Base-by-base conservation (phyloP, 129 eudicot species). In the Tanacetum coccineum region DNA sequence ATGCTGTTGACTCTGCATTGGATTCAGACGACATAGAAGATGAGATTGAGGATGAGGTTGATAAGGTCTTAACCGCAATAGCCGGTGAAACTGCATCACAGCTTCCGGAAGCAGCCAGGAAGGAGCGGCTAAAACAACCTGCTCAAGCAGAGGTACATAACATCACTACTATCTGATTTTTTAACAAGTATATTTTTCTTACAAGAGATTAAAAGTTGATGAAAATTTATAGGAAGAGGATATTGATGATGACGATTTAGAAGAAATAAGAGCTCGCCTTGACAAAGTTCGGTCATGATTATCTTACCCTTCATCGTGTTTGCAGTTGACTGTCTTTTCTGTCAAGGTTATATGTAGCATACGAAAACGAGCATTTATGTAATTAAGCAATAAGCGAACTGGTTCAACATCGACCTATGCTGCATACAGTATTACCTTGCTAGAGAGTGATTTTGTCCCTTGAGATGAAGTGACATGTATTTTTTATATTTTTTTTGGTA, bases 11-110 rank as follows among this genome's bases (percentile, higher is more conserved):
- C 71, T 68, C 73, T 4, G 96, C 96, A 39, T 51, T 93, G 28
- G 98, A 93, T 73, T 85, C 98, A 51, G 98, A 93, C 14, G 98
- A 92, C 81, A 76, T 88, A 8, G 98, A 92, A 84, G 98, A 93
- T 51, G 98, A 93, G 80, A 88, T 85, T 52, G 98, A 93, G 25
- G 98, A 93, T 79, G 98, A 93, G 71, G 91, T 93, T n/a, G 96
- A 93, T 51, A 93, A 86, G 87, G 96, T 88, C 64, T 77, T 93
- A 64, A 84, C 96, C 2, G 98, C 88, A 13, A 77, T 93, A 70
- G 98, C 98, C 51, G 96, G 95, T 19, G 98, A 93, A 78, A 93
- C 98, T 71, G 89, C 95, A 32, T 96, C 96, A 3, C 83, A 88
- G 81, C 95, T 93, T 81, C 92, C 98, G 3, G 89, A 83, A 74